Base-by-base conservation (phyloP, 192 early-diverging fungal genomes). In the Mortierella antarctica region DNA sequence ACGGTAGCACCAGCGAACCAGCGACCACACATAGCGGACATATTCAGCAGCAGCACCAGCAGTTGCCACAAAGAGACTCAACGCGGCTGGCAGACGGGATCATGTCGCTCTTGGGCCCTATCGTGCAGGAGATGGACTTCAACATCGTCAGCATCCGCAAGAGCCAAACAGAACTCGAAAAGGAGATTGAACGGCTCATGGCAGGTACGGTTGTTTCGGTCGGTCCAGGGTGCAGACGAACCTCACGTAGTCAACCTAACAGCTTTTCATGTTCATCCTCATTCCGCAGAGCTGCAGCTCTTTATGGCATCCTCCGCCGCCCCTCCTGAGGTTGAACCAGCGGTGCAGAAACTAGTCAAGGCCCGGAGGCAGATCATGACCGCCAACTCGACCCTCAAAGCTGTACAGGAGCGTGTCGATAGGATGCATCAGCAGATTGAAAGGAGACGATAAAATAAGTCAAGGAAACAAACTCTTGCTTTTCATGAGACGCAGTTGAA, bases 171-270 rank as follows among this genome's bases (percentile, higher is more conserved):
- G 88, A 88, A n/a, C 77, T 89, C 41, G 84, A 83, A 49, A 85
- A 88, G 57, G 88, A 89, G 60, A 88, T 89, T 57, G 88, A 89
- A 51, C 85, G 88, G 10, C 58, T 89, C 17, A 73, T 86, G 55
- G 87, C 88, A 54, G 88, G 88, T 88, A 83, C 51, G 52, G 5
- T 31, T 7, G 13, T 23, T 20, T 14, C 9, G 39, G 44, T 20
- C 53, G 2, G 9, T 67, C 18, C 10, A 23, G n/a, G 21, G 21
- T 57, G 6, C 54, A 10, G 6, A 18, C 1, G 8, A 56, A 23
- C 55, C 31, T 31, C 31, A 1, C 31, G 3, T 3, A 31, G 31
- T 31, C 31, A 31, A 31, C 31, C 31, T 31, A 56, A 56, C 9
- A 11, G 23, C 40, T 11, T 7, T 53, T 65, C 11, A 13, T 53